phyloP scores from a whole-genome alignment of 805 yeast species.

The Zygosaccharomyces lentus region DNA sequence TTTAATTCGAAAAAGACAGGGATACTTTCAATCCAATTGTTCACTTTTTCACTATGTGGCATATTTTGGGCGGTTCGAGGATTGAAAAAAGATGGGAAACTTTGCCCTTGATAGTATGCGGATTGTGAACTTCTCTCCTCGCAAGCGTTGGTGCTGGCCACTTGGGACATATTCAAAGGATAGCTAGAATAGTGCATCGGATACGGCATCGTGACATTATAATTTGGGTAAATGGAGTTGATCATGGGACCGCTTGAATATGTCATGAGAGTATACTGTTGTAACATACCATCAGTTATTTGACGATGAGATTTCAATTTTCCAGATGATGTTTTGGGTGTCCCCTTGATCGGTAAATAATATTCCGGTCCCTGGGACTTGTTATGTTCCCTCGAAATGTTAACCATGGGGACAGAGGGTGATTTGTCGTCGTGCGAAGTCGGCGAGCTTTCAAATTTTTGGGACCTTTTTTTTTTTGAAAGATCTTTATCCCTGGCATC shows the following conservation, averaged over 20 bases:
- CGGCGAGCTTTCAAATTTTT: constrained; percentile 17
- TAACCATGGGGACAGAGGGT: neutral
- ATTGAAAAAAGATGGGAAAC: constrained; percentile 49
- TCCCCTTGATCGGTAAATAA: constrained; percentile 11
- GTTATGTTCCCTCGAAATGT: constrained; percentile 6
- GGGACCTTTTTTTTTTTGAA: constrained; percentile 7
- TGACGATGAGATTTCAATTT: constrained; percentile 7
- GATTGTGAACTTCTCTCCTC: neutral
- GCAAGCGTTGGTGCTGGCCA: neutral
- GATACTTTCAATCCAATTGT: constrained; percentile 55
- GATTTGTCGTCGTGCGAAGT: constrained; percentile 7
- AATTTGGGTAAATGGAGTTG: constrained; percentile 14
- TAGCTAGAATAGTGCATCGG: constrained; percentile 12
- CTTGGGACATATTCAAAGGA: constrained; percentile 4
- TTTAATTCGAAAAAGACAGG: constrained; percentile 40
- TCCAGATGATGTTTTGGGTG: constrained; percentile 6
- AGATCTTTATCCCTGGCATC: constrained; percentile 9
- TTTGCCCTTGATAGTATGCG: constrained; percentile 6
- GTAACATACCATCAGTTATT: constrained; percentile 14
- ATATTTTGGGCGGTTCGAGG: constrained; percentile 62
- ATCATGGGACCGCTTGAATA: constrained; percentile 16
- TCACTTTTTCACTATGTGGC: constrained; percentile 63
- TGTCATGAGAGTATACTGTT: constrained; percentile 21
- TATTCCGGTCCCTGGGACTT: constrained; percentile 10
- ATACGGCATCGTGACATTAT: constrained; percentile 12